Percentiles rank a stretch among this genome's conserved stretches.
These are phyloP conservation scores for Aspergillus proliferans DNA, from an alignment of 2,329 filamentous ascomycete genomes.

Conservation along the genomic window DNA sequence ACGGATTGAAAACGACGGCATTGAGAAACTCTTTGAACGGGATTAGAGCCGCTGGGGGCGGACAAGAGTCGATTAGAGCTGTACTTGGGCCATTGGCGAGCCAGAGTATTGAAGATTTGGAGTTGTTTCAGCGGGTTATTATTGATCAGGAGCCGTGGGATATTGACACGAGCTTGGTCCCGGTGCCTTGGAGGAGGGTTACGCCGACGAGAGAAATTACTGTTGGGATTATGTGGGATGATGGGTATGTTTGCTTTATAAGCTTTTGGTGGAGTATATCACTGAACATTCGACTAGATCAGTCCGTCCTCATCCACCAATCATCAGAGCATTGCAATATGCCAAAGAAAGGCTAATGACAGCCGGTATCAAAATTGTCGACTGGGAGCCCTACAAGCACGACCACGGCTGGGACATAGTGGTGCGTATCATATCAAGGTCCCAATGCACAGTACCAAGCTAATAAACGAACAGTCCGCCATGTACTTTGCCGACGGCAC, in stretches of 20 bases:
- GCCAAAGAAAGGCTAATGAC: slow-evolving; percentile 28
- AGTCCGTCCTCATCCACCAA: slow-evolving; percentile 60
- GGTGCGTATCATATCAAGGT: slow-evolving; percentile 12
- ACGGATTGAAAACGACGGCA: slow-evolving; percentile 38
- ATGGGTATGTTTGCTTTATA: slow-evolving; percentile 37
- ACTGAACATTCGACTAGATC: slow-evolving; percentile 27
- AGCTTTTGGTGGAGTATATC: background rate
- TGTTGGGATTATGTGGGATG: slow-evolving; percentile 59
- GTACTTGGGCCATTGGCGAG: slow-evolving; percentile 26
- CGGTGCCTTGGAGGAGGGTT: slow-evolving; percentile 36
- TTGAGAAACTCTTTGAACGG: slow-evolving; percentile 27
- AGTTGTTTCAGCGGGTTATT: slow-evolving; percentile 34
- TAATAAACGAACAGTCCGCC: slow-evolving; percentile 26
- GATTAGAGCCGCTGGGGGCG: slow-evolving; percentile 20
- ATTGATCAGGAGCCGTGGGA: slow-evolving; percentile 39
- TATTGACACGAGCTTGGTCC: slow-evolving; percentile 34
- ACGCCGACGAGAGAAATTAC: slow-evolving; percentile 19
- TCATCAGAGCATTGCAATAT: slow-evolving; percentile 38
- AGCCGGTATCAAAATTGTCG: slow-evolving; percentile 40
- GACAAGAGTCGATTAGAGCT: slow-evolving; percentile 35
- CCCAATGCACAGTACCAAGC: slow-evolving; percentile 10
- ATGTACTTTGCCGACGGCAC: slow-evolving; percentile 47
- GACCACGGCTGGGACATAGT: slow-evolving; percentile 29
- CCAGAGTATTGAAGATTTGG: slow-evolving; percentile 26
- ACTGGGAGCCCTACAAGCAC: slow-evolving; percentile 32